Percentiles rank a stretch among this genome's conserved stretches.
phyloP scores from a whole-genome alignment of 768 basidiomycete genomes.

The Mrakia frigida region DNA sequence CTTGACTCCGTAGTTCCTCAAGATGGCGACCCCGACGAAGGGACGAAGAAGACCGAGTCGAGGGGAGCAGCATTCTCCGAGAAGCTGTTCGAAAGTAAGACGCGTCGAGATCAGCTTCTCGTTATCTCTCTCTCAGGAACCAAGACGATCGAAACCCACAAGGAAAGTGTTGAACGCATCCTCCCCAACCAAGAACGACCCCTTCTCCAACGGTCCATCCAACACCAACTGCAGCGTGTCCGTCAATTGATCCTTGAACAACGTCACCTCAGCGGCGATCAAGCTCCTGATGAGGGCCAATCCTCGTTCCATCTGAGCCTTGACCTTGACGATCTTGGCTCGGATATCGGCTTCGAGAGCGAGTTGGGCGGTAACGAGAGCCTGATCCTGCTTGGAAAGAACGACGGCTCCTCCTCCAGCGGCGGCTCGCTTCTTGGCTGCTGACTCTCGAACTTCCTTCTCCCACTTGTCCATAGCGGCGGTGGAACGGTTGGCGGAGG shows the following conservation, averaged over 20 bases:
- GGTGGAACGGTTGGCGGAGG: constrained; percentile 69
- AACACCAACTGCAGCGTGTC: constrained; percentile 59
- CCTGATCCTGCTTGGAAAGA: constrained; percentile 78
- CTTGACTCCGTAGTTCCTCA: constrained; percentile 63
- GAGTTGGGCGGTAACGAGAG: constrained; percentile 75
- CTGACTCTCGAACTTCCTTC: constrained; percentile 80
- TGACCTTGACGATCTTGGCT: constrained; percentile 54
- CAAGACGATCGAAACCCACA: constrained; percentile 49
- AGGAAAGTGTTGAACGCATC: constrained; percentile 71
- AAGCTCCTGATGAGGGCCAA: constrained; percentile 65
- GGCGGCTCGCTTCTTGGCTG: constrained; percentile 63
- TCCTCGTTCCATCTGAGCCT: constrained; percentile 59
- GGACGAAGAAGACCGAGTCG: constrained; percentile 62
- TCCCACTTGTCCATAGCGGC: constrained; percentile 93
- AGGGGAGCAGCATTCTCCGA: constrained; percentile 67
- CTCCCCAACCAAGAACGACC: constrained; percentile 58
- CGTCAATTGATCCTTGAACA: constrained; percentile 57
- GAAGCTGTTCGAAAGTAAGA: constrained; percentile 44
- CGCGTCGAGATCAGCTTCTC: constrained; percentile 17
- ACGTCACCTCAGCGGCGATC: constrained; percentile 51
- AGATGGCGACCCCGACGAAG: constrained; percentile 77
- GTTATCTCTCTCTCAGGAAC: no score
- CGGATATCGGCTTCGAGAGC: constrained; percentile 71
- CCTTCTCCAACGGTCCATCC: constrained; percentile 58
- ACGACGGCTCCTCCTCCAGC: constrained; percentile 44